Evolutionary conservation across 2,329 filamentous ascomycete species (phyloP).

Genomic region (Venturia asperata): DNA sequence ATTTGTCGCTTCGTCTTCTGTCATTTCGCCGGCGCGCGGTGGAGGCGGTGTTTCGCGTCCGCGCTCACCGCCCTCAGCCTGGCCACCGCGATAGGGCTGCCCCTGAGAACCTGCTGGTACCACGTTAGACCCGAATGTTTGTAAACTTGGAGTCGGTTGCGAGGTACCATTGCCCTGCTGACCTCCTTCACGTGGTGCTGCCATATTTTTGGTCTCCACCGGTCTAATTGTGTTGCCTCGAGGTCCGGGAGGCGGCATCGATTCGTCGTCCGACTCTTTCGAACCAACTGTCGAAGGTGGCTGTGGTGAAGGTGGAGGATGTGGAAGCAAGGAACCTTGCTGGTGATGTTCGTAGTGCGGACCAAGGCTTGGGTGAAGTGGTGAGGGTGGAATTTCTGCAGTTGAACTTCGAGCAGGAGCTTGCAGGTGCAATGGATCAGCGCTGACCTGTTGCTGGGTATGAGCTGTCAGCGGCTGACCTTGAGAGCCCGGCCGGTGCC

Average conservation of each 20-base stretch:
- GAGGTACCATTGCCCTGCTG: slow-evolving; percentile 10
- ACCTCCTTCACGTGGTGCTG: slow-evolving; percentile 14
- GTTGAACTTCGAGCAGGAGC: slow-evolving; percentile 6
- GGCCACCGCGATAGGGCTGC: slow-evolving; percentile 35
- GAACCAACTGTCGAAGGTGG: slow-evolving; percentile 18
- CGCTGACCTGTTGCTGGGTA: slow-evolving; percentile 12
- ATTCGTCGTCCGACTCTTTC: slow-evolving; percentile 13
- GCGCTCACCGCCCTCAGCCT: slow-evolving; percentile 29
- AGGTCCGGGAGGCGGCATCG: slow-evolving; percentile 13
- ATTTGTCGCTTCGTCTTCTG: slow-evolving; percentile 40
- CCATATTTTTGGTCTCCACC: slow-evolving; percentile 11
- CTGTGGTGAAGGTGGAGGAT: slow-evolving; percentile 24
- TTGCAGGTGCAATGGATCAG: slow-evolving; percentile 13
- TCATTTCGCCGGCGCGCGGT: slow-evolving; percentile 24
- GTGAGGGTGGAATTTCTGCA: slow-evolving; percentile 11
- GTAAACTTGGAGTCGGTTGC: slow-evolving; percentile 30
- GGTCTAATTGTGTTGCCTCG: slow-evolving; percentile 15
- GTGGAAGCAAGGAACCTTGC: slow-evolving; percentile 26
- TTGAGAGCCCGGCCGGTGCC: slow-evolving; percentile 14
- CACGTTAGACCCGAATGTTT: slow-evolving; percentile 40
- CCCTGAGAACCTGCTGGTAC: slow-evolving; percentile 40
- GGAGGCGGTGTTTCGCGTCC: slow-evolving; percentile 42
- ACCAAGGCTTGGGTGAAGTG: background rate
- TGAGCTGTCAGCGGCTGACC: slow-evolving; percentile 12
- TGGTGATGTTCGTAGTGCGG: slow-evolving; percentile 22